Conservation (phyloP, 1,284 basidiomycete genomes). For the Austropuccinia psidii region DNA sequence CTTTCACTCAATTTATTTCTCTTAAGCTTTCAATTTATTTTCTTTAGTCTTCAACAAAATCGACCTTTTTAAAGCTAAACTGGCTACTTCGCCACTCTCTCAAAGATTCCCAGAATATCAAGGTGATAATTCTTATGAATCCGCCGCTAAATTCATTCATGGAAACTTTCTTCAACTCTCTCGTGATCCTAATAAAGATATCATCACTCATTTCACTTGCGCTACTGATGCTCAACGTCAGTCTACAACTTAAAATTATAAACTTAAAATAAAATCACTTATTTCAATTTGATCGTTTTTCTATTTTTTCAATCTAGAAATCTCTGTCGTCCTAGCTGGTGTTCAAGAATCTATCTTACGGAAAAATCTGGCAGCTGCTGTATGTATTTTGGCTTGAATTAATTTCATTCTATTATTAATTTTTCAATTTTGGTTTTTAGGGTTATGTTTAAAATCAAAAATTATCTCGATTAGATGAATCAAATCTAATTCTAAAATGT, state of each 20-base stretch:
- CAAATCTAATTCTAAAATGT: too few species aligned
- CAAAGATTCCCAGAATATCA: constrained; percentile 19
- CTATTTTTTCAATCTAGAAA: constrained; percentile 1
- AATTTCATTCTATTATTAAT: too few species aligned
- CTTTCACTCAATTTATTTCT: background rate
- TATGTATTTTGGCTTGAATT: background rate
- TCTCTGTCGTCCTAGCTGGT: constrained; percentile 29
- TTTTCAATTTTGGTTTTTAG: too few species aligned
- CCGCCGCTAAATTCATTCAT: constrained; percentile 34
- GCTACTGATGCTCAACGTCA: constrained; percentile 25
- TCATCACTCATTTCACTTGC: constrained; percentile 32
- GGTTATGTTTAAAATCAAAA: too few species aligned
- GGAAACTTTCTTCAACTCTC: constrained; percentile 30
- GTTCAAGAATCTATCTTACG: constrained; percentile 33
- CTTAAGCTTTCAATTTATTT: background rate
- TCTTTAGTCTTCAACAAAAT: constrained; percentile 32
- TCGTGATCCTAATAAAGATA: constrained; percentile 34
- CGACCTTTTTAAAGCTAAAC: constrained; percentile 31
- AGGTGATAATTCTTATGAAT: constrained; percentile 29
- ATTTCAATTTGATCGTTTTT: background rate
- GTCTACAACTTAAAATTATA: background rate
- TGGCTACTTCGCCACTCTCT: constrained; percentile 8
- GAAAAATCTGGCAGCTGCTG: constrained; percentile 34
- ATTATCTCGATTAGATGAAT: too few species aligned
- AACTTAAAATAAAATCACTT: background rate